Conservation (phyloP, 1,284 basidiomycete species). For the Cryptococcus floricola region DNA sequence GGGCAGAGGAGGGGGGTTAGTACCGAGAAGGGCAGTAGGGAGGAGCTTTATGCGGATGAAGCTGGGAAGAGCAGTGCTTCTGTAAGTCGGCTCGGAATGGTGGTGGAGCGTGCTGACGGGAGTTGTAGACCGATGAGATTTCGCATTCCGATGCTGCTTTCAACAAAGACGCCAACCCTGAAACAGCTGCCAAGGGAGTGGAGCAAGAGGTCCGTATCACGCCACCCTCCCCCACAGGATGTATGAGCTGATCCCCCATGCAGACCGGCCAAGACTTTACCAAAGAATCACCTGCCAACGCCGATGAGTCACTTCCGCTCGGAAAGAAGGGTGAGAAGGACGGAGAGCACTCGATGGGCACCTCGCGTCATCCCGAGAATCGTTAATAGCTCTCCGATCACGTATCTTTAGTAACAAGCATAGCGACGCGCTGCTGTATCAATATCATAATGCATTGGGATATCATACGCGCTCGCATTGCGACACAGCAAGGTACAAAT, state of each 20-base stretch:
- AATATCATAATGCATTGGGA: too few species aligned
- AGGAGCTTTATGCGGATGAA: constrained; percentile 46
- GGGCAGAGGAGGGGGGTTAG: constrained; percentile 24
- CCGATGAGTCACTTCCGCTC: constrained; percentile 23
- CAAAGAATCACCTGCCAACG: constrained; percentile 28
- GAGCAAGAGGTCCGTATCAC: constrained; percentile 33
- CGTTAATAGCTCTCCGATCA: constrained; percentile 2
- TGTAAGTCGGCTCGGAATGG: constrained; percentile 19
- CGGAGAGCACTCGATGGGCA: constrained; percentile 22
- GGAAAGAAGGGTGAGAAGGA: constrained; percentile 25
- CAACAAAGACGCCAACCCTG: constrained; percentile 33
- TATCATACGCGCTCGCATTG: too few species aligned
- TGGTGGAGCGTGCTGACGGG: background rate
- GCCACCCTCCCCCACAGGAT: background rate
- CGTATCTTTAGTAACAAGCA: too few species aligned
- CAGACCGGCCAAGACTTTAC: constrained; percentile 44
- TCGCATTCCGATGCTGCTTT: constrained; percentile 43
- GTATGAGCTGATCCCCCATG: background rate
- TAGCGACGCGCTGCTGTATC: too few species aligned
- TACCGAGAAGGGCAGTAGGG: constrained; percentile 36
- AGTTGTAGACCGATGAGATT: constrained; percentile 37
- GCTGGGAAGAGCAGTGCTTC: constrained; percentile 38
- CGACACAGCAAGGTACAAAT: too few species aligned
- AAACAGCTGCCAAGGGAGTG: constrained; percentile 26
- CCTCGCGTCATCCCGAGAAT: constrained; percentile 12